A percentile compares a stretch with the other conserved stretches of the same genome.
phyloP scores from a whole-genome alignment of 2,329 filamentous ascomycete species.

The Pseudonectria foliicola region DNA sequence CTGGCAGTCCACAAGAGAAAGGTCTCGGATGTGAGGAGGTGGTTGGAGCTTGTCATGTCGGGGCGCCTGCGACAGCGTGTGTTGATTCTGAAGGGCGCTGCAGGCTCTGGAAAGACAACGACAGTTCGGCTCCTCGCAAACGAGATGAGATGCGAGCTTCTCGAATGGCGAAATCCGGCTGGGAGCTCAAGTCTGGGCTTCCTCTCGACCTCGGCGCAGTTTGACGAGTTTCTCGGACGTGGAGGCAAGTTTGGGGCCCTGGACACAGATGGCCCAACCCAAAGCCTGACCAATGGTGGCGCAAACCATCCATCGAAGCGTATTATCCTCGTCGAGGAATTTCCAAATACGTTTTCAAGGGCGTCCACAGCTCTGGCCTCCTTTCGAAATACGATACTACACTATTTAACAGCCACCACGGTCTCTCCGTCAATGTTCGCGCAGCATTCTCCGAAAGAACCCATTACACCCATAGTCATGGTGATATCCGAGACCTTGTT shows the following conservation, averaged over 20 bases:
- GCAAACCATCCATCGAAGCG: slow-evolving; percentile 29
- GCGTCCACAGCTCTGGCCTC: slow-evolving; percentile 57
- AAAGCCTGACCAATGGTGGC: slow-evolving; percentile 12
- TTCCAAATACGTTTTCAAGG: slow-evolving; percentile 66
- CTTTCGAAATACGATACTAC: slow-evolving; percentile 68
- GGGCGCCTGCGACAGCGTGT: slow-evolving; percentile 63
- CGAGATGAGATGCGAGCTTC: slow-evolving; percentile 66
- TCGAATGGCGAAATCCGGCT: slow-evolving; percentile 87
- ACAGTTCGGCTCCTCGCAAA: slow-evolving; percentile 72
- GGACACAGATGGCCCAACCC: slow-evolving; percentile 32
- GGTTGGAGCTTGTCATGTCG: slow-evolving; percentile 68
- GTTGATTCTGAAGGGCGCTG: slow-evolving; percentile 80
- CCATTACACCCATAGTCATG: slow-evolving; percentile 70
- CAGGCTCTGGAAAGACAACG: slow-evolving; percentile 88
- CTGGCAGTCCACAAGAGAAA: slow-evolving; percentile 94
- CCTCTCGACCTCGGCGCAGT: slow-evolving; percentile 68
- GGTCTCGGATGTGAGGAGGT: slow-evolving; percentile 74
- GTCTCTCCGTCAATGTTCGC: slow-evolving; percentile 46
- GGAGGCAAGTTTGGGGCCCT: slow-evolving; percentile 75
- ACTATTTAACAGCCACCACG: slow-evolving; percentile 64
- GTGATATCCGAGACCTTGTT: slow-evolving; percentile 86
- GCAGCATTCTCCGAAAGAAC: slow-evolving; percentile 33
- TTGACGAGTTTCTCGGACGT: slow-evolving; percentile 84
- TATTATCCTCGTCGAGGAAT: slow-evolving; percentile 73
- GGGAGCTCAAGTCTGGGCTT: slow-evolving; percentile 53